A percentile compares a stretch with the other conserved stretches of the same genome.
Conservation (phyloP, 208 protist species). For the Trypanosoma caninum region DNA sequence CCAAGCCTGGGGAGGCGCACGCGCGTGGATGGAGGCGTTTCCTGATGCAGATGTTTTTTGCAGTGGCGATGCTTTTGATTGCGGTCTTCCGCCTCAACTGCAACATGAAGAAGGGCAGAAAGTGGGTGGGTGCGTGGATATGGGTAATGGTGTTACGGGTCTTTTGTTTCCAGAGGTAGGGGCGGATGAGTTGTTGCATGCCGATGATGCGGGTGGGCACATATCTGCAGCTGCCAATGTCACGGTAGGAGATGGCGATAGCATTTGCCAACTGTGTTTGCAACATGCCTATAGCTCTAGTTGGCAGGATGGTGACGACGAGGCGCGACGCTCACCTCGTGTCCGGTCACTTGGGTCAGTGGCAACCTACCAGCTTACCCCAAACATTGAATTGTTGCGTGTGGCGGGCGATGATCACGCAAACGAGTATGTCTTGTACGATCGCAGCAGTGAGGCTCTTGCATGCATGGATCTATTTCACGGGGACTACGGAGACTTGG, state of each 20-base stretch:
- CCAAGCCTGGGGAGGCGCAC: slow-evolving; percentile 55
- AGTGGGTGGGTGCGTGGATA: slow-evolving; percentile 47
- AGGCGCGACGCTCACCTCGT: slow-evolving; percentile 5
- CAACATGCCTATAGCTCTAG: neutral
- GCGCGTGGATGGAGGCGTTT: slow-evolving; percentile 76
- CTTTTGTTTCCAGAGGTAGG: slow-evolving; percentile 74
- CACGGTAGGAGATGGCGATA: slow-evolving; percentile 2
- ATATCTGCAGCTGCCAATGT: neutral
- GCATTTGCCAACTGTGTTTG: slow-evolving; percentile 14
- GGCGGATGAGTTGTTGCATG: slow-evolving; percentile 26
- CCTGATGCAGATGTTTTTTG: slow-evolving; percentile 66
- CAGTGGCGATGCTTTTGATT: slow-evolving; percentile 23
- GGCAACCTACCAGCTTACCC: slow-evolving; percentile 35
- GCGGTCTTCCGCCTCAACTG: neutral
- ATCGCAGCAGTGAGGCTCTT: slow-evolving; percentile 39
- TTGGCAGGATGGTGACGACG: slow-evolving; percentile 4
- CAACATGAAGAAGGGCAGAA: slow-evolving; percentile 1
- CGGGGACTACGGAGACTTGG: slow-evolving; percentile 73
- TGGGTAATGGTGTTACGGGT: slow-evolving; percentile 61
- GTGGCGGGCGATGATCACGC: slow-evolving; percentile 59
- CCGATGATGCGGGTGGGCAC: slow-evolving; percentile 1
- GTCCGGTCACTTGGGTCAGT: slow-evolving; percentile 18
- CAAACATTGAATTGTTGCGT: slow-evolving; percentile 53
- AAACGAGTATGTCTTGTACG: slow-evolving; percentile 82
- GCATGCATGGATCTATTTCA: slow-evolving; percentile 85